Evolutionary conservation across 306 rosid genomes (phyloP), one percentile per base, ranked within the genome.

Genomic region (Albizia julibrissin): DNA sequence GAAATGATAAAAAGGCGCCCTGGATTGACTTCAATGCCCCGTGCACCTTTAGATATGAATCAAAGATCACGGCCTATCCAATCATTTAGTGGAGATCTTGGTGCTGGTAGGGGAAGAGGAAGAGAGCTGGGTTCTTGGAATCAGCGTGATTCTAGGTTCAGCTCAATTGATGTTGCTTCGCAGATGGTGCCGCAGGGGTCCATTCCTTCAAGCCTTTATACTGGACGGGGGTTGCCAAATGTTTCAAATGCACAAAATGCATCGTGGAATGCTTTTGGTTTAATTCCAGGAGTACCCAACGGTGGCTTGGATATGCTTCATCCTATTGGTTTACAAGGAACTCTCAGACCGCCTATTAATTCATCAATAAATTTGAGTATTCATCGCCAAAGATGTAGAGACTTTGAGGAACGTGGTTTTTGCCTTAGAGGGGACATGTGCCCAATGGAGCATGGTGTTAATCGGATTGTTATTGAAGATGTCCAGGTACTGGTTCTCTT

Each of bases 341-440:
- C 94, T 2, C 94, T 96, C 42, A 88, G 98, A 84, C 97, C 90
- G 75, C 92, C 97, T 62, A 91, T 96, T 71, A 93, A 87, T 84
- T 86, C 97, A 81, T 83, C 99, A 50, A 83, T 96, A 81, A 96
- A 84, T 85, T 88, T 90, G 80, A 94, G 90, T 54, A 88, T 96
- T 69, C 91, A 94, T 81, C 97, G 86, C 56, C 99, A 90, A 83
- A 82, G 99, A 83, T 96, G 99, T 83, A 91, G 99, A 91, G 99
- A 96, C 83, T 96, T 96, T 85, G 99, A 96, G 97, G 99, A 96
- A 87, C 98, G 97, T 70, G 99, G 99, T 61, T 96, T 91, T 87
- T 96, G 99, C 86, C 90, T 96, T 29, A 91, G 99, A 91, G 99
- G 99, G 83, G 99, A 96, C 87, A 94, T 96, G 94, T 96, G 99